Evolutionary conservation across 192 early-diverging fungal species (phyloP), one percentile per base, ranked within the genome.

Genomic region (Haplosporangium gracile): DNA sequence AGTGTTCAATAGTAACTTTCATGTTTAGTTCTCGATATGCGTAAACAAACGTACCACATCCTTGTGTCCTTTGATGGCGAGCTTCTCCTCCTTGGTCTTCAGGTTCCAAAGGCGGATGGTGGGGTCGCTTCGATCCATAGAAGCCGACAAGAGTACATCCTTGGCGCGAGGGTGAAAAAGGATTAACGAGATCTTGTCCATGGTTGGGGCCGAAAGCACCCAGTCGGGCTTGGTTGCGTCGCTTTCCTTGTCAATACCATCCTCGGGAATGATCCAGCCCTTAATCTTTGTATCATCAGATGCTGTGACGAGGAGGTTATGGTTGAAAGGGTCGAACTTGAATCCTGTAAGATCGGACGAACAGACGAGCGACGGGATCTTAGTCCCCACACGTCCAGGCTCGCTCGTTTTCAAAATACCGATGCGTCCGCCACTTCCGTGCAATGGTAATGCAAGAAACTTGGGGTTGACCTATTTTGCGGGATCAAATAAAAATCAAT

Each of bases 391-490:
- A 32, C 97, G 92, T 11, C 96, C 97, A 11, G 93, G 92, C n/a
- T 91, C 91, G 68, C 91, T 83, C 3, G 89, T 83, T n/a, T 92
- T 89, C 75, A 95, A 88, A 34, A 97, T 89, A 3, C 90, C 95
- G 68, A 98, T 75, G 75, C 95, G 91, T 26, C 97, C 97, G 32
- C 97, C 97, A 40, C 93, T 89, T 29, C 97, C 97, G 22, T 89
- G 77, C 53, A 96, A 88, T 20, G 96, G 92, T 32, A 97, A 90
- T 1, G 96, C 95, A 63, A 97, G 83, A 47, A 91, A 95, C 75
- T 88, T 91, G 65, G 75, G 42, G 68, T 93, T 95, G 1, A 88
- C 89, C 88, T 93, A 76, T 32, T 81, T 57, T 3, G 81, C 75
- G 8, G 34, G 20, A 75, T 36, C n/a, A 32, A 73, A 26, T 86